A percentile compares a stretch with the other conserved stretches of the same genome.
phyloP scores from a whole-genome alignment of 768 basidiomycete genomes.

The Jaapia argillacea region DNA sequence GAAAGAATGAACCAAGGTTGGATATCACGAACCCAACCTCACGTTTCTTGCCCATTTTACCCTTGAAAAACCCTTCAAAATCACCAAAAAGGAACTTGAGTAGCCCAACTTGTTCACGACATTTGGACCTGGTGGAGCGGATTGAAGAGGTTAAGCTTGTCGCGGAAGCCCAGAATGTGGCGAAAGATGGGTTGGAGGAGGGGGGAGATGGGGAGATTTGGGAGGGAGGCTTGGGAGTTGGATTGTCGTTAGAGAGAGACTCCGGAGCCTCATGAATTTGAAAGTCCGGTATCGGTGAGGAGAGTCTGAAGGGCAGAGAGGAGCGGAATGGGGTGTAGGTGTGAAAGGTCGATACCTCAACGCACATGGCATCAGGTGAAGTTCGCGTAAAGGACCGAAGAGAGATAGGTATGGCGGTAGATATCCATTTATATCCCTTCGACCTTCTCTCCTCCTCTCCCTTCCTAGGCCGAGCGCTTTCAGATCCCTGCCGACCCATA shows the following conservation, averaged over 20 bases:
- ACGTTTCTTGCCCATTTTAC: slow-evolving; percentile 24
- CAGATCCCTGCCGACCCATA: no score
- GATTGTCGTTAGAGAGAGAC: slow-evolving; percentile 20
- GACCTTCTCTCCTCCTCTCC: no score
- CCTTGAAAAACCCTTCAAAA: slow-evolving; percentile 18
- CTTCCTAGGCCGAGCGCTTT: no score
- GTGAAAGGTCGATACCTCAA: background rate
- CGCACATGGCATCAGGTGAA: no score
- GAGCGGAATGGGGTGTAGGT: no score
- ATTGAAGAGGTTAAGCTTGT: slow-evolving; percentile 13
- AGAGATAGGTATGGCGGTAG: no score
- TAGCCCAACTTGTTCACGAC: slow-evolving; percentile 18
- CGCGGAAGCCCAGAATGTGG: slow-evolving; percentile 24
- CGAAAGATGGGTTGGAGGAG: slow-evolving; percentile 15
- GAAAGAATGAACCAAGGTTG: slow-evolving; percentile 24
- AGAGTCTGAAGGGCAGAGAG: no score
- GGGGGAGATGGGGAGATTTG: slow-evolving; percentile 23
- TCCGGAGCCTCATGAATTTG: no score
- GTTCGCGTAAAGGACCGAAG: no score
- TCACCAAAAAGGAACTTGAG: slow-evolving; percentile 23
- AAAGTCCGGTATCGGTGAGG: no score
- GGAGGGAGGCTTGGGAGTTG: slow-evolving; percentile 1
- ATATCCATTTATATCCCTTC: no score
- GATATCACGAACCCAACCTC: slow-evolving; percentile 23
- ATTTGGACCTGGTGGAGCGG: slow-evolving; percentile 17